Conservation (phyloP, 441 rosid genomes). For the Syzygium malaccense region DNA sequence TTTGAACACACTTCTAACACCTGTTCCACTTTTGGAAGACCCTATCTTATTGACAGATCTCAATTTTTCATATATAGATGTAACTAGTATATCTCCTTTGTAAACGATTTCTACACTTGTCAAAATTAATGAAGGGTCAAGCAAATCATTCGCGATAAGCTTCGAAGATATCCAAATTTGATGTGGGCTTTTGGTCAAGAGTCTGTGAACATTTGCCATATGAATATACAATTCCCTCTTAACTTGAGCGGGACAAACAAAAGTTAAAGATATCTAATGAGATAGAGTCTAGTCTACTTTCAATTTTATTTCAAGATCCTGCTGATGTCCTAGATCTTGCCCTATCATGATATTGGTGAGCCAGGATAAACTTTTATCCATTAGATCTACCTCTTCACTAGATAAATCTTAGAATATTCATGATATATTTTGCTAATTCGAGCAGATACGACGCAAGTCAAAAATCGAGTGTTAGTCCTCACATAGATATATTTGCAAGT, state of each 20-base stretch:
- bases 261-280: background rate
- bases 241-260: background rate
- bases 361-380: background rate
- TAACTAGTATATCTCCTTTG: background rate
- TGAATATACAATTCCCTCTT: background rate
- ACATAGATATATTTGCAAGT: background rate
- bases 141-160: background rate
- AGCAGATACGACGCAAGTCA: background rate
- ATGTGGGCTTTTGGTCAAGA: background rate
- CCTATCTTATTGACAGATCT: background rate
- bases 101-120: background rate
- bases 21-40: background rate
- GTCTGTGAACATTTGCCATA: background rate
- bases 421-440: background rate
- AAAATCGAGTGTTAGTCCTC: background rate
- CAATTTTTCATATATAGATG: background rate
- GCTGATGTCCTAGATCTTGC: background rate
- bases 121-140: background rate
- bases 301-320: background rate
- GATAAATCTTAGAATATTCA: background rate
- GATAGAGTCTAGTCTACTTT: background rate
- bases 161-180: background rate
- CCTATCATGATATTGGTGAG: background rate
- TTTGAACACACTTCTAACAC: background rate
- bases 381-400: background rate